Evolutionary conservation across 495 filamentous ascomycete genomes (phyloP).

Genomic region (Melanomma pulvis-pyrius): DNA sequence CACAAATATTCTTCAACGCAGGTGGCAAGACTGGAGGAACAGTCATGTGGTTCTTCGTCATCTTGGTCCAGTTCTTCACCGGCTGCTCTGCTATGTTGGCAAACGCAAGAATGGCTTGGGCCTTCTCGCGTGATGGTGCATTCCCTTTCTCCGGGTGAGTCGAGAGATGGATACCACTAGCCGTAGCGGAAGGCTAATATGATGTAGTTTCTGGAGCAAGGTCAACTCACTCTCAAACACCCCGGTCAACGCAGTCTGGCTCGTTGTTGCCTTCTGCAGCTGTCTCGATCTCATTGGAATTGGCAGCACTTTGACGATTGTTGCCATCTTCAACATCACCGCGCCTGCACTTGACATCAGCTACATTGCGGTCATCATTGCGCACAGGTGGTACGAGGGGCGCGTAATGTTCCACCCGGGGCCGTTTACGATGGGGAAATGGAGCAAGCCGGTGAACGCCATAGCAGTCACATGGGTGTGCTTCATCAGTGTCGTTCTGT

Average conservation of each 20-base stretch:
- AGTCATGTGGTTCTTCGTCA: conserved; percentile 70
- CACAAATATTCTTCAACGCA: conserved; percentile 72
- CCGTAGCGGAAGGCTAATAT: neutral
- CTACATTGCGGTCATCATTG: conserved; percentile 70
- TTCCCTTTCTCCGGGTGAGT: conserved; percentile 66
- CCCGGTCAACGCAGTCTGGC: conserved; percentile 71
- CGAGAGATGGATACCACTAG: neutral
- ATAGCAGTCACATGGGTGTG: conserved; percentile 66
- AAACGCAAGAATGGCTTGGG: conserved; percentile 73
- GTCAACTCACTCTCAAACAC: conserved; percentile 63
- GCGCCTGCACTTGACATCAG: conserved; percentile 70
- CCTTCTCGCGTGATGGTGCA: conserved; percentile 70
- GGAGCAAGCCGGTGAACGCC: conserved; percentile 61
- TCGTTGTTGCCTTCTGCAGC: conserved; percentile 66
- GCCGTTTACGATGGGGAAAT: conserved; percentile 65
- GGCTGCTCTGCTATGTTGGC: conserved; percentile 72
- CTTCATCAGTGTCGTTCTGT: conserved; percentile 69
- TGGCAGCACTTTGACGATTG: conserved; percentile 66
- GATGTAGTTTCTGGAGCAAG: conserved; percentile 56
- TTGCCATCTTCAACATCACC: conserved; percentile 71
- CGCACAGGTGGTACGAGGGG: conserved; percentile 61
- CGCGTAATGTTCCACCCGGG: conserved; percentile 64
- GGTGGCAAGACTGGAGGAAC: conserved; percentile 63
- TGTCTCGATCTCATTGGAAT: conserved; percentile 69
- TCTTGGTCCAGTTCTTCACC: conserved; percentile 72